Evolutionary conservation across 768 basidiomycete species (phyloP).

Genomic region (Leccinellum rugosiceps): DNA sequence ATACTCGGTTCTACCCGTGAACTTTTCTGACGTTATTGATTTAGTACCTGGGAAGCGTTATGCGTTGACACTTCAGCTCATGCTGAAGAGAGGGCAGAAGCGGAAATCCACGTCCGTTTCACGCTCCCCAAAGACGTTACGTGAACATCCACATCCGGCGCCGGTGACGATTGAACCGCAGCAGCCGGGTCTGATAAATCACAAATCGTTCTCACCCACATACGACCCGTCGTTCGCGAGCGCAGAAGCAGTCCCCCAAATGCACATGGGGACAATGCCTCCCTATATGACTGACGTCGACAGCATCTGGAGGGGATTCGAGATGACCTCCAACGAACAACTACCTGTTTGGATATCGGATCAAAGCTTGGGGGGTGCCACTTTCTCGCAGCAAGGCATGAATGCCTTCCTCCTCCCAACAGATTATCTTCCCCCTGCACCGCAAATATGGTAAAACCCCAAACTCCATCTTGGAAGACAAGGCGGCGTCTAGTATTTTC

Average conservation of each 20-base stretch:
- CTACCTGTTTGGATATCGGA: constrained; percentile 86
- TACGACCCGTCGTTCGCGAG: constrained; percentile 46
- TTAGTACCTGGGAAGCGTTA: constrained; percentile 92
- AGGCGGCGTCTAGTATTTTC: constrained; percentile 14
- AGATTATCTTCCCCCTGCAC: constrained; percentile 67
- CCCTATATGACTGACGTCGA: constrained; percentile 43
- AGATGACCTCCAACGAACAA: constrained; percentile 68
- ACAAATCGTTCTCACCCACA: constrained; percentile 54
- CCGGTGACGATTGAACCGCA: constrained; percentile 46
- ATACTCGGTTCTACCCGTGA: constrained; percentile 20
- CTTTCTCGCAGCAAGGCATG: constrained; percentile 79
- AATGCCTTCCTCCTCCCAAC: constrained; percentile 79
- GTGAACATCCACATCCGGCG: constrained; percentile 51
- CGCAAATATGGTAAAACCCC: constrained; percentile 67
- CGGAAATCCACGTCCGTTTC: constrained; percentile 53
- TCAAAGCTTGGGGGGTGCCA: constrained; percentile 71
- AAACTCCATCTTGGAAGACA: neutral
- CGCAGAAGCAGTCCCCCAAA: constrained; percentile 32
- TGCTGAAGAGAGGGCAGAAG: constrained; percentile 76
- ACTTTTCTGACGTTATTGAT: constrained; percentile 7
- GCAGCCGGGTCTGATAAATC: constrained; percentile 34
- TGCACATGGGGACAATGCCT: constrained; percentile 29
- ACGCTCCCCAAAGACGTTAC: constrained; percentile 57
- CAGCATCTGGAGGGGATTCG: constrained; percentile 73
- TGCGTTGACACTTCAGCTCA: constrained; percentile 83